Percentiles rank a stretch among this genome's conserved stretches.
phyloP scores from a whole-genome alignment of 345 rosid species.

The Rhizophora apiculata region DNA sequence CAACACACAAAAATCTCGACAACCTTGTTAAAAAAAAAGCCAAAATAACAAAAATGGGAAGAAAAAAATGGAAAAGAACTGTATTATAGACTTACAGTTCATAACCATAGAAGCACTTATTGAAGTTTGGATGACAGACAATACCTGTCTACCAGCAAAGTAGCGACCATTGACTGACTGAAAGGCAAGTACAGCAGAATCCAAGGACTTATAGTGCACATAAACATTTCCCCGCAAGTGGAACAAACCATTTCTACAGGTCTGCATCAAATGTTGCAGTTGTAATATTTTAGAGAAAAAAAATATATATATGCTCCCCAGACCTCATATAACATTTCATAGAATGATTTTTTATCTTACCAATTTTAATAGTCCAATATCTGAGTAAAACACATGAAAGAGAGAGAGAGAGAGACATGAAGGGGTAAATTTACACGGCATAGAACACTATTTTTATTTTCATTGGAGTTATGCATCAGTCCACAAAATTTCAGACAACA shows the following conservation, averaged over 20 bases:
- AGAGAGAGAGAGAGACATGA: too few relatives aligned
- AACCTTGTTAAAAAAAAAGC: not conserved
- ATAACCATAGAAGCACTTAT: constrained; percentile 4
- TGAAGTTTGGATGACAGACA: constrained; percentile 5
- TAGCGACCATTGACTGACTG: constrained; percentile 71
- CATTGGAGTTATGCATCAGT: not conserved
- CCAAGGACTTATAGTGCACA: constrained; percentile 75
- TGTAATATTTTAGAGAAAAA: constrained; percentile 1
- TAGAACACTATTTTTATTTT: not conserved
- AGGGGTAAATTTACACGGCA: too few relatives aligned
- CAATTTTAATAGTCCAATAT: too few relatives aligned
- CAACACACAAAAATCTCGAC: not conserved
- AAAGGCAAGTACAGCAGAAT: constrained; percentile 70
- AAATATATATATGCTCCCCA: too few relatives aligned
- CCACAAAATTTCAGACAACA: not conserved
- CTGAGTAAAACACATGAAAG: too few relatives aligned
- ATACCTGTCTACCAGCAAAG: constrained; percentile 98
- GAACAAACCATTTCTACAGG: constrained; percentile 79
- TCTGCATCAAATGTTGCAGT: constrained; percentile 42
- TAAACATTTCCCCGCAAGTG: constrained; percentile 95
- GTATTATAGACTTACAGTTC: not conserved
- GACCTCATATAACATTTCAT: too few relatives aligned
- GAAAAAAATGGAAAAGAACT: too few relatives aligned
- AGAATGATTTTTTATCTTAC: too few relatives aligned
- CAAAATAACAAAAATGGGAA: not conserved